Base-by-base conservation (phyloP, 2,329 filamentous ascomycete genomes). In the Cordyceps farinosa region DNA sequence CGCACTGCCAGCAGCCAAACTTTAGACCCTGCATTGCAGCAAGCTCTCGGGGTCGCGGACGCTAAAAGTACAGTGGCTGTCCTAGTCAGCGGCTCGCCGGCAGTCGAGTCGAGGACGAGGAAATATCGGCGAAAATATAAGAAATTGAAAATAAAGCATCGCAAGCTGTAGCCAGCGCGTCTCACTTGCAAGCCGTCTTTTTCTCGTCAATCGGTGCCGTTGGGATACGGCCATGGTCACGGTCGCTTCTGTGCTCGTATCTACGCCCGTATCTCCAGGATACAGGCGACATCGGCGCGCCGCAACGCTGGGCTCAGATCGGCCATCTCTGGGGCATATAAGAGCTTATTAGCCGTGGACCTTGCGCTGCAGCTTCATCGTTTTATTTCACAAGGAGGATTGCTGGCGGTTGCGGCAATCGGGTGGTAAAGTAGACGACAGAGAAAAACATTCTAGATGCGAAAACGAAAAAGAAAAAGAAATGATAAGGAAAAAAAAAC, bases 231-330 rank as follows among this genome's bases (percentile, higher is more conserved):
- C 32, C 29, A 6, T 29, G 2, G 5, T 44, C 29, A 6, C 40
- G 2, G 34, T 4, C 34, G 30, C 32, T 9, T 8, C n/a, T 8
- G 10, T 50, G 40, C 57, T 61, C 57, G 57, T 61, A 61, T 52
- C 29, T 61, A 61, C 57, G 57, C 22, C 40, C 57, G 57, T 61
- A 61, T 61, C 57, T 61, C 56, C 56, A 57, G 22, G 42, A 38
- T 59, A 59, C 56, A 59, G 56, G 56, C 56, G 56, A 59, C 56
- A 59, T 59, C 45, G 56, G 56, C 56, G 45, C 32, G 47, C 17
- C n/a, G 22, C 22, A 29, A 27, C 15, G 34, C 32, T 9, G 17
- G 22, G 56, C 56, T 38, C 27, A 44, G 47, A 60, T 52, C 36
- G 32, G 8, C 29, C 54, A 34, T 27, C 30, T 47, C 30, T n/a